A percentile compares a stretch with the other conserved stretches of the same genome.
Evolutionary conservation across 2,329 filamentous ascomycete species (phyloP).

Genomic region (Colletotrichum spaethianum): DNA sequence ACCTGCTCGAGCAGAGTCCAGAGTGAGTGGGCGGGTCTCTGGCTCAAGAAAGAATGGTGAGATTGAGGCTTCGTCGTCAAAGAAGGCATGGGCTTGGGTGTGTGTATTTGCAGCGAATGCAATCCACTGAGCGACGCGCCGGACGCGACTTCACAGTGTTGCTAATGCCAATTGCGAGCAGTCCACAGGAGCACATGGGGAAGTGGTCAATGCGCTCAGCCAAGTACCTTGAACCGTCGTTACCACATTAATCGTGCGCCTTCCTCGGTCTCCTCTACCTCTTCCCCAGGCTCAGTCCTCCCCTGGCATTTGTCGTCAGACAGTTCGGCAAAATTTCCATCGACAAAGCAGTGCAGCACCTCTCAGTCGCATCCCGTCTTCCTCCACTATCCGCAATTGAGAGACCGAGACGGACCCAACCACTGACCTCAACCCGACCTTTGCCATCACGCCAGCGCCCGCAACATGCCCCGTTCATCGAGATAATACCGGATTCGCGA

Average conservation of each 20-base stretch:
- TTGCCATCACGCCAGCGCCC: conserved; percentile 58
- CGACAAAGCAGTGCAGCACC: conserved; percentile 43
- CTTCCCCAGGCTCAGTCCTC: conserved; percentile 39
- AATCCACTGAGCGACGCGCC: conserved; percentile 35
- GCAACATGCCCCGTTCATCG: conserved; percentile 62
- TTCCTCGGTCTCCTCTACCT: conserved; percentile 46
- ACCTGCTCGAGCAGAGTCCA: background rate
- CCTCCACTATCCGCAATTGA: conserved; percentile 32
- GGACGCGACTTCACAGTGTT: conserved; percentile 39
- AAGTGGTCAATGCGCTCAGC: conserved; percentile 13
- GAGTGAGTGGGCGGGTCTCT: background rate
- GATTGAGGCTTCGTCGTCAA: conserved; percentile 3
- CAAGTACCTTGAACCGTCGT: background rate
- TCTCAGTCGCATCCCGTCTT: conserved; percentile 37
- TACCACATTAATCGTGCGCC: background rate
- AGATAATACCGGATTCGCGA: conserved; percentile 55
- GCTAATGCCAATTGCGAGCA: conserved; percentile 26
- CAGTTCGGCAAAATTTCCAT: conserved; percentile 54
- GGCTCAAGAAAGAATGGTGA: background rate
- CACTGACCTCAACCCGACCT: conserved; percentile 42
- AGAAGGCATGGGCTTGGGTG: conserved; percentile 9
- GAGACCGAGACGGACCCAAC: conserved; percentile 42
- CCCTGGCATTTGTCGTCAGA: conserved; percentile 42
- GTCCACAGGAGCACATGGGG: conserved; percentile 15
- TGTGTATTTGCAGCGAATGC: conserved; percentile 24